Base-by-base conservation (phyloP, 1,139 yeast genomes). In the Taiozyma sp. region DNA sequence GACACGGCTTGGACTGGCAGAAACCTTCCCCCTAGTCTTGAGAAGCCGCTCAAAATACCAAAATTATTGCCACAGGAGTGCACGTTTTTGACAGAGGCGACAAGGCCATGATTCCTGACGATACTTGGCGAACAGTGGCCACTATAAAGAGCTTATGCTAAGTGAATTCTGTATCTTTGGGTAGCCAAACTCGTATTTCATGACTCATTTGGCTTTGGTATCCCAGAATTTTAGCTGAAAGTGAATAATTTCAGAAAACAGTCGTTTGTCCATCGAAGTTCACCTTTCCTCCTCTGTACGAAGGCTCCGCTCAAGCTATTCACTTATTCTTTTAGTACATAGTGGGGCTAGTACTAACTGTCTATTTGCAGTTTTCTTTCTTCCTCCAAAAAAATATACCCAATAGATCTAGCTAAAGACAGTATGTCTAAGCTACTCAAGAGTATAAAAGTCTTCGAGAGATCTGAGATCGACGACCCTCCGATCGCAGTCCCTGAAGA, bases 401-500 rank as follows among this genome's bases (percentile, higher is more conserved):
- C 3, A 30, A 30, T 4, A 13, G 34, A 30, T n/a, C 8, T 12
- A 30, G 34, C 16, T 19, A 19, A 19, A 19, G n/a, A n/a, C n/a
- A n/a, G n/a, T 19, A 19, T 38, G 41, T 38, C 41, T 10, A 38
- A 38, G 24, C 14, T 38, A 38, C 24, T 38, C 23, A 38, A 22
- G 14, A 14, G 29, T 40, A 40, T 40, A 30, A 48, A 44, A 8
- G 29, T 50, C 23, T 51, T 53, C 44, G 44, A 48, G 41, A 51
- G 39, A 16, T 10, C 48, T 16, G 50, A 48, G 47, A 45, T 51
- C 6, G 45, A 47, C 7, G 45, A 43, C 23, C 47, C 50, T 3
- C 19, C 39, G 29, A 24, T 53, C 1, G 53, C 57, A 4, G 55
- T 58, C 13, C 63, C 63, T 12, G 49, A 57, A 46, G 57, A 53